Percentiles rank a stretch among this genome's conserved stretches.
Evolutionary conservation across 2,329 filamentous ascomycete genomes (phyloP).

Genomic region (Triangularia verruculosa): DNA sequence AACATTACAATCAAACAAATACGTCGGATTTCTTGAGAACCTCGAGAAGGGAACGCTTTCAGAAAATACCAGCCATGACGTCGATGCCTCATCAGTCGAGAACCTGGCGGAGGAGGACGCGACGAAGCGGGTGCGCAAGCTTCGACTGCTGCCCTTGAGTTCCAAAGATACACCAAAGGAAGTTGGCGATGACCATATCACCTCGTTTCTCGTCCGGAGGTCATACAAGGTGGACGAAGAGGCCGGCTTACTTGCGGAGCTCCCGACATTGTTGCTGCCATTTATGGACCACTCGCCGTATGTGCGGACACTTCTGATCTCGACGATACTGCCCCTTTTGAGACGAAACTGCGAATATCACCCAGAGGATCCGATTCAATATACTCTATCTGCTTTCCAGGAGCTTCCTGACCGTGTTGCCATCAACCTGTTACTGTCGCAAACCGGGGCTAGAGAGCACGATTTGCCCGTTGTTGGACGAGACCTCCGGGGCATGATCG

Average conservation of each 20-base stretch:
- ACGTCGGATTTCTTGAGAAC: slow-evolving; percentile 59
- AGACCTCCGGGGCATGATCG: slow-evolving; percentile 65
- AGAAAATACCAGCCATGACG: slow-evolving; percentile 38
- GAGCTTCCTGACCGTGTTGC: slow-evolving; percentile 56
- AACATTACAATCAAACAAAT: slow-evolving; percentile 59
- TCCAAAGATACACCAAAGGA: slow-evolving; percentile 47
- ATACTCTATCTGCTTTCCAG: slow-evolving; percentile 63
- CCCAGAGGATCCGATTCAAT: slow-evolving; percentile 44
- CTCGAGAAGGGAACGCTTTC: slow-evolving; percentile 50
- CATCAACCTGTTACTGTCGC: slow-evolving; percentile 59
- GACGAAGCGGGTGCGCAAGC: slow-evolving; percentile 59
- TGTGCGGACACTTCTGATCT: slow-evolving; percentile 66
- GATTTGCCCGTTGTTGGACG: slow-evolving; percentile 49
- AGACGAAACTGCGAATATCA: slow-evolving; percentile 70
- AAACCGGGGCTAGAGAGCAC: slow-evolving; percentile 45
- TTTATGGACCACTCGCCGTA: slow-evolving; percentile 62
- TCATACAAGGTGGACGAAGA: slow-evolving; percentile 67
- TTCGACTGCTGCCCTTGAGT: slow-evolving; percentile 59
- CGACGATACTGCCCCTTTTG: slow-evolving; percentile 65
- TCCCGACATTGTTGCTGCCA: slow-evolving; percentile 65
- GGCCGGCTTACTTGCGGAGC: slow-evolving; percentile 66
- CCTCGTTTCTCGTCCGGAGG: slow-evolving; percentile 64
- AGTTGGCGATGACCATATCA: slow-evolving; percentile 52
- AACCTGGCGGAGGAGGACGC: slow-evolving; percentile 62
- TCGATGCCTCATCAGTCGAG: slow-evolving; percentile 57